These are phyloP conservation scores for Kalmanozyma brasiliensis DNA, from an alignment of 1,284 basidiomycete genomes.

Conservation along the genomic window DNA sequence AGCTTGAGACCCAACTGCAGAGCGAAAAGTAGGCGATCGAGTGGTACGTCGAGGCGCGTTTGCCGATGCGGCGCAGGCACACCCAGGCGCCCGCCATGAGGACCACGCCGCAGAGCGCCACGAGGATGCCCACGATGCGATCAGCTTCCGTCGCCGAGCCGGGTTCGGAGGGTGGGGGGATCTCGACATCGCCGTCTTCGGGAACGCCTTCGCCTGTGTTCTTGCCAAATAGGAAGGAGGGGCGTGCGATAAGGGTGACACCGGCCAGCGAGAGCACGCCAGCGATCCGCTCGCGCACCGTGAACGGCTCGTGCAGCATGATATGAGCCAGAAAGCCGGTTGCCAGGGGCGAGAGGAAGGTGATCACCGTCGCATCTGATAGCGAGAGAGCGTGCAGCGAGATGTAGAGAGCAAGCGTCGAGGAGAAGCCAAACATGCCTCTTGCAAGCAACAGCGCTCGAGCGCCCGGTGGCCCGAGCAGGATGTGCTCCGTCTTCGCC, in stretches of 20 bases:
- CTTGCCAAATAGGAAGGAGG: conserved; percentile 44
- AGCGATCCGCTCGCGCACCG: conserved; percentile 74
- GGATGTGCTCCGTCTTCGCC: conserved; percentile 74
- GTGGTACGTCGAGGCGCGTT: conserved; percentile 79
- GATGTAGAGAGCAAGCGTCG: conserved; percentile 75
- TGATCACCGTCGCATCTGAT: conserved; percentile 80
- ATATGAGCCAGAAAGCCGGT: conserved; percentile 77
- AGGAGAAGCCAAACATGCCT: conserved; percentile 75
- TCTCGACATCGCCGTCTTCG: conserved; percentile 33
- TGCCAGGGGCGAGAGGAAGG: conserved; percentile 78
- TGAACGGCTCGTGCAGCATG: conserved; percentile 76
- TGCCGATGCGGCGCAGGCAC: conserved; percentile 77
- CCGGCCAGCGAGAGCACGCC: conserved; percentile 75
- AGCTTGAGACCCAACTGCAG: conserved; percentile 74
- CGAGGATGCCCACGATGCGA: conserved; percentile 67
- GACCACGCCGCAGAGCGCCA: conserved; percentile 74
- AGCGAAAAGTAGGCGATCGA: conserved; percentile 76
- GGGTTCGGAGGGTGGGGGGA: conserved; percentile 12
- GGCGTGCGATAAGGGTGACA: conserved; percentile 73
- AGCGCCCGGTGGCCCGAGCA: conserved; percentile 77
- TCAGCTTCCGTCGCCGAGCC: conserved; percentile 22
- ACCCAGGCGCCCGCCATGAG: conserved; percentile 76
- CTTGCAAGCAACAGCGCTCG: conserved; percentile 73
- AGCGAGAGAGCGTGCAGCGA: conserved; percentile 77
- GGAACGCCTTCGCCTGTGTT: conserved; percentile 26